These are phyloP conservation scores for Didymella sp. DNA, from an alignment of 2,329 filamentous ascomycete genomes.

Conservation along the genomic window DNA sequence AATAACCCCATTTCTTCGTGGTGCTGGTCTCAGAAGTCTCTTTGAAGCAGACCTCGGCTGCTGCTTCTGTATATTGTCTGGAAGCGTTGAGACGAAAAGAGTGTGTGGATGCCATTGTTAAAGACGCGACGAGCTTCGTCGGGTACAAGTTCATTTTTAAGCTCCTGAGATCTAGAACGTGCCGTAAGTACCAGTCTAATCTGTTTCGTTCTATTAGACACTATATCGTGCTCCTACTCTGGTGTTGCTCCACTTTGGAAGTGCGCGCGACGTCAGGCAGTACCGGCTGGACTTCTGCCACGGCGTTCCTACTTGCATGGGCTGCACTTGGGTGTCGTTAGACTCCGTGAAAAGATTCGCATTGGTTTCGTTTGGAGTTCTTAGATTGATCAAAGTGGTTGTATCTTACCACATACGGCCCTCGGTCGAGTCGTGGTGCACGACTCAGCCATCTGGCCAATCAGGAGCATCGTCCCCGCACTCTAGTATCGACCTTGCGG, in stretches of 20 bases:
- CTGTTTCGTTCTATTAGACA: slow-evolving; percentile 1
- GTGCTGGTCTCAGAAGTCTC: slow-evolving; percentile 56
- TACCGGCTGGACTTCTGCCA: not conserved
- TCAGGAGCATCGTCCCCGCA: slow-evolving; percentile 25
- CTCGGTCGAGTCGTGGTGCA: slow-evolving; percentile 32
- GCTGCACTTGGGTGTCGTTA: not conserved
- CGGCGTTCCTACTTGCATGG: not conserved
- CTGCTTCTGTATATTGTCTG: slow-evolving; percentile 48
- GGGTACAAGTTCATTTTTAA: slow-evolving; percentile 35
- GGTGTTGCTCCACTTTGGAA: not conserved
- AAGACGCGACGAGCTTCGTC: slow-evolving; percentile 35
- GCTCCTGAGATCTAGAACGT: slow-evolving; percentile 11
- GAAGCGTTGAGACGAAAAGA: slow-evolving; percentile 49
- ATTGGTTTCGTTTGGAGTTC: not conserved
- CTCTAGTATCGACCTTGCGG: not conserved
- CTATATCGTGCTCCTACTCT: slow-evolving; percentile 2
- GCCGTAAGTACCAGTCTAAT: slow-evolving; percentile 1
- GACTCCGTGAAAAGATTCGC: not conserved
- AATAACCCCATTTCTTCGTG: slow-evolving; percentile 64
- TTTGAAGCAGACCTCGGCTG: slow-evolving; percentile 51
- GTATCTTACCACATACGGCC: slow-evolving; percentile 5
- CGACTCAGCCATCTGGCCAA: slow-evolving; percentile 29
- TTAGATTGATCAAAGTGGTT: slow-evolving; percentile 5
- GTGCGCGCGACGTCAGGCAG: not conserved
- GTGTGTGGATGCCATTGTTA: slow-evolving; percentile 52